Conservation (phyloP, 441 rosid genomes). For the Macaranga tanarius region DNA sequence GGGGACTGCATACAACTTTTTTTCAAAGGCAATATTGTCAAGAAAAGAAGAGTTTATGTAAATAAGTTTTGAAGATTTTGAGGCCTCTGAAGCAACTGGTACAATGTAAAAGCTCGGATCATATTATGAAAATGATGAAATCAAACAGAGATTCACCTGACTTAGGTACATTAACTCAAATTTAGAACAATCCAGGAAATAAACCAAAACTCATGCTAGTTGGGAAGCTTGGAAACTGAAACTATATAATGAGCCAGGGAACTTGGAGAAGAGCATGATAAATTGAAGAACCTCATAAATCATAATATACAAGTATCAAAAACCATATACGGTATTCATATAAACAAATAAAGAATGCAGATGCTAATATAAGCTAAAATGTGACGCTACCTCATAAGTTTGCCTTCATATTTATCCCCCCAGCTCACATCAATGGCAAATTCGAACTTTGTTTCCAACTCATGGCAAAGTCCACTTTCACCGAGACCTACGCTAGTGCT, state of each 20-base stretch:
- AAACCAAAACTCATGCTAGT: background rate
- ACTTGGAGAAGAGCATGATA: background rate
- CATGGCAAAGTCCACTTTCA: slow-evolving; percentile 5
- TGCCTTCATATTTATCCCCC: slow-evolving; percentile 7
- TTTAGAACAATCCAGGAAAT: background rate
- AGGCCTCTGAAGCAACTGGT: too few relatives aligned
- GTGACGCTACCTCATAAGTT: slow-evolving; percentile 1
- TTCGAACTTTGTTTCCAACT: slow-evolving; percentile 14
- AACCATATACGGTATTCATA: slow-evolving; percentile 12
- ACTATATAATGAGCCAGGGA: background rate
- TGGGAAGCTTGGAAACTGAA: background rate
- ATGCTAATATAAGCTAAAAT: slow-evolving; percentile 15
- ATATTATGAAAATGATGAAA: background rate
- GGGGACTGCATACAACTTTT: too few relatives aligned
- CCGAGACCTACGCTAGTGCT: slow-evolving; percentile 3
- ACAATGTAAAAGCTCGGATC: background rate
- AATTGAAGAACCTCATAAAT: slow-evolving; percentile 11
- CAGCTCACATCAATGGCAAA: slow-evolving; percentile 14
- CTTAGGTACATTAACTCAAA: background rate
- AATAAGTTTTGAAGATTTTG: too few relatives aligned
- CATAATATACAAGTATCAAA: slow-evolving; percentile 14
- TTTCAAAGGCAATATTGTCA: too few relatives aligned
- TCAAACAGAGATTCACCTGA: background rate
- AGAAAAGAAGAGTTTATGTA: too few relatives aligned
- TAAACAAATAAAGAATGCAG: slow-evolving; percentile 41